A percentile compares a stretch with the other conserved stretches of the same genome.
phyloP scores from a whole-genome alignment of 306 rosid genomes.

The Dicorynia guianensis region DNA sequence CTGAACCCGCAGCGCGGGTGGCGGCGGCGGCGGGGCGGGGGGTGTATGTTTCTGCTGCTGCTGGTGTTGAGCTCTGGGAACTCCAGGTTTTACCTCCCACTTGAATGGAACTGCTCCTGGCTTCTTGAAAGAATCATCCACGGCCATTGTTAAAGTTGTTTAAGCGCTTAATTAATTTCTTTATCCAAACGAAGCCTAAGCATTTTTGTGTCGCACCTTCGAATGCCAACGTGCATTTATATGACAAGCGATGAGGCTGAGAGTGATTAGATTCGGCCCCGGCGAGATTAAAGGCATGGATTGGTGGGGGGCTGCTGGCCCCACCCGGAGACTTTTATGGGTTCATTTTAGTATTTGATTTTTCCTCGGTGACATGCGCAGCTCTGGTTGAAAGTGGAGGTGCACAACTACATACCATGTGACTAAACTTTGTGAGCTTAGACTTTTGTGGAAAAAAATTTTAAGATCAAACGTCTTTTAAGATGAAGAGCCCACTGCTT shows the following conservation, averaged over 20 bases:
- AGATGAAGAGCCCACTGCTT: conserved; percentile 15
- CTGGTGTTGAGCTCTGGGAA: conserved; percentile 56
- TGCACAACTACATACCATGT: conserved; percentile 29
- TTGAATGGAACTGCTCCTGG: conserved; percentile 87
- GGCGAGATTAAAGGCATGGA: conserved; percentile 83
- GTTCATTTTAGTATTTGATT: conserved; percentile 43
- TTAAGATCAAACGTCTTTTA: conserved; percentile 38
- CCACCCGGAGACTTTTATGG: conserved; percentile 3
- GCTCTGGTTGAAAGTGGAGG: conserved; percentile 2
- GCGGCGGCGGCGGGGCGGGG: not conserved
- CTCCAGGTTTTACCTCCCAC: conserved; percentile 96
- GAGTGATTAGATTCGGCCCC: conserved; percentile 6
- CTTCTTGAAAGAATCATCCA: conserved; percentile 65
- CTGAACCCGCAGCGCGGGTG: not conserved
- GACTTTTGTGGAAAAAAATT: conserved; percentile 30
- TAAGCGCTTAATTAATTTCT: not conserved
- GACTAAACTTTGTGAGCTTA: conserved; percentile 4
- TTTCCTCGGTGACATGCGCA: not conserved
- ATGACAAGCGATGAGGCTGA: not conserved
- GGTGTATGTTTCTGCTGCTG: not conserved
- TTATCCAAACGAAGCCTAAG: not conserved
- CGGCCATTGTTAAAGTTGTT: conserved; percentile 43
- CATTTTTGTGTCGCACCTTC: not conserved
- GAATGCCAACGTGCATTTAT: conserved; percentile 10
- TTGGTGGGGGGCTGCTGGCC: conserved; percentile 52